phyloP scores from a whole-genome alignment of 2,329 filamentous ascomycete species.

The Escovopsis sp. region DNA sequence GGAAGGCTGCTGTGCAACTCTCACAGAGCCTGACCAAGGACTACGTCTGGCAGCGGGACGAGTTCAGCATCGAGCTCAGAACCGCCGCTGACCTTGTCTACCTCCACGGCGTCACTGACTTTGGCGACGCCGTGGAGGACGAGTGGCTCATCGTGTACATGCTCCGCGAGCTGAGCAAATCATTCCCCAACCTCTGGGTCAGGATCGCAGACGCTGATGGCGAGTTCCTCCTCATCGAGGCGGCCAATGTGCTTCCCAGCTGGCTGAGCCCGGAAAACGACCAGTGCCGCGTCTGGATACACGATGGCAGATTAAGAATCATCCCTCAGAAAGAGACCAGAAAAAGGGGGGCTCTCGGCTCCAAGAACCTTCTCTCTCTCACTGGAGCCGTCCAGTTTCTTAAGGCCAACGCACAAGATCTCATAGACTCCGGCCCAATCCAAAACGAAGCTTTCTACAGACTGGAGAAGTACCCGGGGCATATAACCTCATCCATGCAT shows the following conservation, averaged over 20 bases:
- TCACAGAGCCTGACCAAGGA: constrained; percentile 52
- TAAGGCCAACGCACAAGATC: constrained; percentile 33
- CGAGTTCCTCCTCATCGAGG: constrained; percentile 89
- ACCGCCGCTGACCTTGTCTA: constrained; percentile 37
- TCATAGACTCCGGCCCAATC: constrained; percentile 59
- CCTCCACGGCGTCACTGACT: constrained; percentile 67
- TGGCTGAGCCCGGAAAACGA: constrained; percentile 92
- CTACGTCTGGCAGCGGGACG: constrained; percentile 91
- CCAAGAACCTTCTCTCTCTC: constrained; percentile 34
- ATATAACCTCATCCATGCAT: constrained; percentile 64
- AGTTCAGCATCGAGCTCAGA: constrained; percentile 55
- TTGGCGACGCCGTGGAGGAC: constrained; percentile 88
- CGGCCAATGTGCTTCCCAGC: constrained; percentile 69
- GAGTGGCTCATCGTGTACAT: constrained; percentile 95
- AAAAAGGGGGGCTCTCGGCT: constrained; percentile 5
- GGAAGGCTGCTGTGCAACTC: constrained; percentile 53
- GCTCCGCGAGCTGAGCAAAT: constrained; percentile 63
- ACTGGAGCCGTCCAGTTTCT: constrained; percentile 50
- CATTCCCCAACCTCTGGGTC: constrained; percentile 63
- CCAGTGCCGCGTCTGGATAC: constrained; percentile 78
- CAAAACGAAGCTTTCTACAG: constrained; percentile 87
- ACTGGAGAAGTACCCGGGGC: constrained; percentile 65
- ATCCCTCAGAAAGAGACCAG: constrained; percentile 39
- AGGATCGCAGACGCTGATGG: constrained; percentile 78
- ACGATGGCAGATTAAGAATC: constrained; percentile 59